A percentile compares a stretch with the other conserved stretches of the same genome.
These are phyloP conservation scores for Entomortierella lignicola DNA, from an alignment of 192 early-diverging fungal genomes.

Conservation along the genomic window DNA sequence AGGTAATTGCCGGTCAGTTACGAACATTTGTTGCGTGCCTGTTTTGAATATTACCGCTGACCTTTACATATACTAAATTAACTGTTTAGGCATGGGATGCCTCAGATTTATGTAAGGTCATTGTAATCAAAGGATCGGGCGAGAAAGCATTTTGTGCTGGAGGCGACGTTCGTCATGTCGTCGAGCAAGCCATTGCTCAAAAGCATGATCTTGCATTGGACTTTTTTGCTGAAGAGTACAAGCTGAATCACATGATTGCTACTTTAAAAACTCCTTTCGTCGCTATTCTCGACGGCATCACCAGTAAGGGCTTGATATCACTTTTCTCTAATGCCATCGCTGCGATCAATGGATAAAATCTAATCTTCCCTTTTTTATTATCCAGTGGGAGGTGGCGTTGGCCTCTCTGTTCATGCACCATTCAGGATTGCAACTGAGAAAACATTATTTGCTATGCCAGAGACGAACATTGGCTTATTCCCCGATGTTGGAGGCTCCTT, in stretches of 20 bases:
- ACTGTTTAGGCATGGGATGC: constrained; percentile 83
- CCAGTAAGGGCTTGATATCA: constrained; percentile 70
- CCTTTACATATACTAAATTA: too few species aligned
- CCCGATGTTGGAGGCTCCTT: constrained; percentile 97
- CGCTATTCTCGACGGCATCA: constrained; percentile 87
- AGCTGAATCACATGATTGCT: constrained; percentile 91
- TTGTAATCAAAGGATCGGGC: constrained; percentile 83
- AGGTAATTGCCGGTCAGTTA: constrained; percentile 61
- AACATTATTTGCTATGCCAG: constrained; percentile 97
- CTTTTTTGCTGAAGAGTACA: constrained; percentile 95
- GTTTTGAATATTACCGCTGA: not conserved
- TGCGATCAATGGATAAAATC: too few species aligned
- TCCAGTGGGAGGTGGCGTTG: constrained; percentile 97
- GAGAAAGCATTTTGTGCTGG: constrained; percentile 92
- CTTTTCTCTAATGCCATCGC: too few species aligned
- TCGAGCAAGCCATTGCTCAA: constrained; percentile 54
- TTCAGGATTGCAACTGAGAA: constrained; percentile 98
- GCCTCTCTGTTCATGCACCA: constrained; percentile 93
- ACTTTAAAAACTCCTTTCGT: constrained; percentile 90
- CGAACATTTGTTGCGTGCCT: too few species aligned
- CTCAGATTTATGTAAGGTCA: constrained; percentile 88
- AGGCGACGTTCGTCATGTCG: constrained; percentile 75
- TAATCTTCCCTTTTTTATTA: not conserved
- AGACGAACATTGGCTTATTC: constrained; percentile 95
- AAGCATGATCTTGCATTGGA: constrained; percentile 62